Evolutionary conservation across 257 asterid genomes (phyloP).

Genomic region (Marsdenia floribunda): DNA sequence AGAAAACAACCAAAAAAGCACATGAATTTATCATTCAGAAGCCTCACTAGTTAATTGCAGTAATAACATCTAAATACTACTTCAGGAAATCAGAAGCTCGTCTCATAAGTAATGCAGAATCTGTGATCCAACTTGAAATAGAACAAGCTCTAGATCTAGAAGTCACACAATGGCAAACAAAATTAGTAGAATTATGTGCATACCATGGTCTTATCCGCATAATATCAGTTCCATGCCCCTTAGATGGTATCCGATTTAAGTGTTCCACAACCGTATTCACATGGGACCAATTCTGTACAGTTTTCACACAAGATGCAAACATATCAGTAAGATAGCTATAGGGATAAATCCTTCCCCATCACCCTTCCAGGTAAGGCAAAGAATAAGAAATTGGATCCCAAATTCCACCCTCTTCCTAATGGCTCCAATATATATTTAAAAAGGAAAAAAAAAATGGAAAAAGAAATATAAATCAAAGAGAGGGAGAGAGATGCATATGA

Average conservation of each 20-base stretch:
- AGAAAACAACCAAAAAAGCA: neutral
- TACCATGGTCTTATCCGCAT: conserved; percentile 97
- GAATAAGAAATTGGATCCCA: neutral
- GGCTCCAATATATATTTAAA: neutral
- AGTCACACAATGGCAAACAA: conserved; percentile 5
- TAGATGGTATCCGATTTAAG: conserved; percentile 66
- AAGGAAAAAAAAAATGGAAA: no score
- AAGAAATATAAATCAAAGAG: no score
- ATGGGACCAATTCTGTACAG: conserved; percentile 87
- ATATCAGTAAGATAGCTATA: conserved; percentile 17
- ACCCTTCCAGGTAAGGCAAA: neutral
- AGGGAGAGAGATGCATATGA: neutral
- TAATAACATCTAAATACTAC: neutral
- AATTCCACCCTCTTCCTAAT: neutral
- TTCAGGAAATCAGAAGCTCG: neutral
- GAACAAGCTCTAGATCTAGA: neutral
- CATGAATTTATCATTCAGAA: neutral
- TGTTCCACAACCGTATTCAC: conserved; percentile 69
- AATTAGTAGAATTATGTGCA: conserved; percentile 20
- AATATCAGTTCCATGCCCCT: conserved; percentile 87
- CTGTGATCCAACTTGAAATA: neutral
- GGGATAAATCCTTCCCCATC: neutral
- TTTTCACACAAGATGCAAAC: conserved; percentile 9
- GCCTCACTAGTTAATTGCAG: neutral
- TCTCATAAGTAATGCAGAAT: neutral